Base-by-base conservation (phyloP, 2,329 filamentous ascomycete genomes). In the Aureobasidium namibiae region DNA sequence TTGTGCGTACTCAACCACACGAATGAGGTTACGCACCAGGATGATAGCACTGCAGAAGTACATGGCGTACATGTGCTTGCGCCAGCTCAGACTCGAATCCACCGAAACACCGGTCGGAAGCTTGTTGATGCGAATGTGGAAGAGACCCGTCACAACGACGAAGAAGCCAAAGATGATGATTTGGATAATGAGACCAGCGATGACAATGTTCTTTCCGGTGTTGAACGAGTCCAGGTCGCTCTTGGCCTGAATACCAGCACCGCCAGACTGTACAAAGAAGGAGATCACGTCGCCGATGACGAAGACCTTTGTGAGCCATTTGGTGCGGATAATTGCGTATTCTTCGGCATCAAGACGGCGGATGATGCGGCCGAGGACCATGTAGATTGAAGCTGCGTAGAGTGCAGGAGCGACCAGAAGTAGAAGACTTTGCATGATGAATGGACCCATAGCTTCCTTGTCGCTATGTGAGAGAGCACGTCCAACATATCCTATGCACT, bases 401-500 rank as follows among this genome's bases (percentile, higher is more conserved):
- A 80, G 74, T 3, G 75, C 75, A 1, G 78, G 78, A 1, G 75
- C 76, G 24, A 81, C 70, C 4, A 80, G 72, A 48, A 79, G 70
- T 63, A 80, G 72, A 34, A 79, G 62, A 18, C 68, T 70, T 61
- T 78, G 73, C 60, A 79, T 67, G 53, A 76, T 72, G 65, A 73
- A 80, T 0, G 72, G 67, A 0, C 65, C 41, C 0, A 58, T 70
- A 49, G 80, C 67, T 0, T 63, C 56, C 0, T 72, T 69, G 29
- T 57, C 31, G 21, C 21, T 36, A 18, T 58, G 45, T 0, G 76
- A 77, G 23, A 79, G 63, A 4, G 76, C 69, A 56, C 82, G 77
- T 13, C 76, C 78, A 39, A 80, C 66, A 64, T 82, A 83, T 16
- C 81, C 81, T 21, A 82, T 70, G 0, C 71, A 67, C 64, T 83